Evolutionary conservation across 2,329 filamentous ascomycete species (phyloP).

Genomic region (Capronia epimyces): DNA sequence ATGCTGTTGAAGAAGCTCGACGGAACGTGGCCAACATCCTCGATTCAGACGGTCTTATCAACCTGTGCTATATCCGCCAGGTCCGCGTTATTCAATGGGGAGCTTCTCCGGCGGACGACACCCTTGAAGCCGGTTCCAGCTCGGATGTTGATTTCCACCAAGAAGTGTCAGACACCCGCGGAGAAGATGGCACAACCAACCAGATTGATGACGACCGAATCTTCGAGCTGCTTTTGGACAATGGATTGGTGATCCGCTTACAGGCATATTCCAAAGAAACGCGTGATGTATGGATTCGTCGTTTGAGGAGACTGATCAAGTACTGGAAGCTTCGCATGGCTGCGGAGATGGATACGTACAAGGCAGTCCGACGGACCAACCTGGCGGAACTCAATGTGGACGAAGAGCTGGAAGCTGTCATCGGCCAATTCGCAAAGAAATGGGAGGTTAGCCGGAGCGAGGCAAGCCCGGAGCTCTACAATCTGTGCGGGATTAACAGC

Average conservation of each 20-base stretch:
- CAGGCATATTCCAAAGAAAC: constrained; percentile 54
- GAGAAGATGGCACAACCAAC: constrained; percentile 50
- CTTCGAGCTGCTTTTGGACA: constrained; percentile 58
- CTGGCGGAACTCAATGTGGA: constrained; percentile 57
- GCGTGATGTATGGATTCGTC: constrained; percentile 57
- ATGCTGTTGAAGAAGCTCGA: constrained; percentile 55
- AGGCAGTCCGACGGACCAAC: constrained; percentile 53
- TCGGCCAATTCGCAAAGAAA: constrained; percentile 62
- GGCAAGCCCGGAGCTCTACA: constrained; percentile 60
- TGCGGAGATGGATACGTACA: constrained; percentile 54
- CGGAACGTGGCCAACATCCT: constrained; percentile 55
- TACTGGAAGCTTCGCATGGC: constrained; percentile 58
- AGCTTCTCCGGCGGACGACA: constrained; percentile 49
- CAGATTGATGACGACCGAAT: constrained; percentile 53
- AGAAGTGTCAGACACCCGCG: constrained; percentile 42
- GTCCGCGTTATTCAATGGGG: constrained; percentile 53
- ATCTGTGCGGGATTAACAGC: constrained; percentile 59
- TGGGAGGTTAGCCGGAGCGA: constrained; percentile 62
- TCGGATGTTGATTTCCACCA: constrained; percentile 54
- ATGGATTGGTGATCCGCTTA: constrained; percentile 57
- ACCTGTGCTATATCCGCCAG: constrained; percentile 53
- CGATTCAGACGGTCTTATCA: constrained; percentile 59
- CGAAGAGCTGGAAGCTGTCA: constrained; percentile 58
- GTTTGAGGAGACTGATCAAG: constrained; percentile 51
- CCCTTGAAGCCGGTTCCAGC: constrained; percentile 49